phyloP scores from a whole-genome alignment of 164 flowering plant genomes.

The Chimonanthus praecox region DNA sequence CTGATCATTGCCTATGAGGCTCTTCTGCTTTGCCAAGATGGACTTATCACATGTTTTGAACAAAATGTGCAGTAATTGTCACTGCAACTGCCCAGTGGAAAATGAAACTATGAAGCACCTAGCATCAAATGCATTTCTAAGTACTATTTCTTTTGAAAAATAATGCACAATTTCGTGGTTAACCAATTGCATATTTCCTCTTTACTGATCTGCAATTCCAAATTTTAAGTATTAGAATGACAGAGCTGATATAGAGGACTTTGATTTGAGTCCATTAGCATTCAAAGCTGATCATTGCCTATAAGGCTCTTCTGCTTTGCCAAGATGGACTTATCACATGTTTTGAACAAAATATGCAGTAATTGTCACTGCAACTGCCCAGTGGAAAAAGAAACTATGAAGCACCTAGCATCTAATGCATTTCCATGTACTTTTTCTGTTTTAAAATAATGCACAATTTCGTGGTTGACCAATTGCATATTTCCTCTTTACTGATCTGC shows the following conservation, averaged over 20 bases:
- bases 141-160: too few species aligned
- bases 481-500: constrained; percentile 14
- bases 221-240: not conserved
- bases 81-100: too few species aligned
- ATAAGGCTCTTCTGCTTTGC: not conserved
- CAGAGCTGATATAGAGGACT: not conserved
- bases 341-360: not conserved
- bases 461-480: not conserved
- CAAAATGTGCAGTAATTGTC: not conserved
- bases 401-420: too few species aligned
- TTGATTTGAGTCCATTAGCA: not conserved
- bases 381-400: too few species aligned
- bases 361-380: not conserved
- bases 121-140: too few species aligned
- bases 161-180: too few species aligned
- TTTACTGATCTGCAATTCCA: not conserved
- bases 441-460: not conserved
- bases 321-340: not conserved
- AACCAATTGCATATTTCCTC: not conserved
- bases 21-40: not conserved
- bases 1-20: not conserved
- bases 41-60: not conserved
- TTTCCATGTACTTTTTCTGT: not conserved
- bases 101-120: too few species aligned
- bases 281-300: not conserved